phyloP scores from a whole-genome alignment of 352 stramenopile genomes.

The Globisporangium paddicum region DNA sequence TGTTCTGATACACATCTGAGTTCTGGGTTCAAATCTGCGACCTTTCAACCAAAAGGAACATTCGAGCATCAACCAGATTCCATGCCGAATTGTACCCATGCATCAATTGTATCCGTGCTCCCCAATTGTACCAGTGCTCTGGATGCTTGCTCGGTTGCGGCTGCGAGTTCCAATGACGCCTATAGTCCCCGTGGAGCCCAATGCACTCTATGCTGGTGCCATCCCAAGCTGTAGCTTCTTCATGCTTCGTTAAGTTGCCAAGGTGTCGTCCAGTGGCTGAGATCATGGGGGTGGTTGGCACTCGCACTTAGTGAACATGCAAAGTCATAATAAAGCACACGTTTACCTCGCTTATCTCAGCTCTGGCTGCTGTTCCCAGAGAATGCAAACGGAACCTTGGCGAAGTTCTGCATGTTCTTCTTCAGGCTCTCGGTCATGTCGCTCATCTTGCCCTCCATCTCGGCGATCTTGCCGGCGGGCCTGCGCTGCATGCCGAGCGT shows the following conservation, averaged over 20 bases:
- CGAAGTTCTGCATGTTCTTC: constrained; percentile 84
- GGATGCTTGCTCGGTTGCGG: too few relatives aligned
- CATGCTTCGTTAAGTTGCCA: too few relatives aligned
- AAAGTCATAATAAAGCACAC: not conserved
- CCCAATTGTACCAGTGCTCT: too few relatives aligned
- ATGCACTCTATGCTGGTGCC: too few relatives aligned
- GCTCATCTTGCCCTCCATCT: constrained; percentile 85
- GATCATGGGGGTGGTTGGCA: too few relatives aligned
- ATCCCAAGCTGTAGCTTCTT: too few relatives aligned
- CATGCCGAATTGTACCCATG: too few relatives aligned
- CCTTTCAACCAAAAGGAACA: not conserved
- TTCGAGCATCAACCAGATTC: constrained; percentile 4
- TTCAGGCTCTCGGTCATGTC: constrained; percentile 84
- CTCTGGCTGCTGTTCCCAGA: constrained; percentile 17
- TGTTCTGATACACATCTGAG: constrained; percentile 6
- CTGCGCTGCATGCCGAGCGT: constrained; percentile 62
- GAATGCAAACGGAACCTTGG: constrained; percentile 73
- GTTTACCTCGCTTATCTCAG: not conserved
- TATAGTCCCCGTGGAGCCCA: too few relatives aligned
- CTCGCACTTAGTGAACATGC: too few relatives aligned
- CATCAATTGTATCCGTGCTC: too few relatives aligned
- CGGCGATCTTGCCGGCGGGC: constrained; percentile 61
- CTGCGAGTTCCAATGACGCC: too few relatives aligned
- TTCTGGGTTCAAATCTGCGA: not conserved
- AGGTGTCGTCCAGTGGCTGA: too few relatives aligned